Percentiles rank a stretch among this genome's conserved stretches.
Evolutionary conservation across 1,139 yeast species (phyloP).

Genomic region (Geotrichum klebahnii): DNA sequence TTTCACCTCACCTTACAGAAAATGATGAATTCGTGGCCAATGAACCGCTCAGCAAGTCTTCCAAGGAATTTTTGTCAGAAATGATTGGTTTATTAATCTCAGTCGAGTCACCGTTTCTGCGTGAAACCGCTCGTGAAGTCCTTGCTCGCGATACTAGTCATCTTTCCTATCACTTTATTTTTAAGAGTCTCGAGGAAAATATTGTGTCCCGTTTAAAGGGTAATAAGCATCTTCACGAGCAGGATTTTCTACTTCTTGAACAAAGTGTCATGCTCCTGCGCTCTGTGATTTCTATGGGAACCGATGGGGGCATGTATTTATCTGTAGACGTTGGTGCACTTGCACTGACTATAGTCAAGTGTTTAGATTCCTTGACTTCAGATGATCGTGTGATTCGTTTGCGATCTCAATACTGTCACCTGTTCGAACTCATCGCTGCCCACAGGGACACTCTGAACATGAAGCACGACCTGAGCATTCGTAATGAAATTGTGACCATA

Average conservation of each 20-base stretch:
- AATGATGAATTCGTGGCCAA: slow-evolving; percentile 22
- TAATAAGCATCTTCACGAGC: slow-evolving; percentile 21
- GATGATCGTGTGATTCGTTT: slow-evolving; percentile 47
- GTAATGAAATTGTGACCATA: slow-evolving; percentile 59
- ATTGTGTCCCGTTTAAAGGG: slow-evolving; percentile 12
- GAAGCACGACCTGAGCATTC: slow-evolving; percentile 55
- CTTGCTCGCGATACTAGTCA: slow-evolving; percentile 47
- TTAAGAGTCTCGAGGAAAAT: slow-evolving; percentile 33
- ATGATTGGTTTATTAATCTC: slow-evolving; percentile 28
- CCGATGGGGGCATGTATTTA: slow-evolving; percentile 40
- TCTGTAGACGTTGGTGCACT: slow-evolving; percentile 43
- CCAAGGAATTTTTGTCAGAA: slow-evolving; percentile 27
- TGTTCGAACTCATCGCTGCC: slow-evolving; percentile 50
- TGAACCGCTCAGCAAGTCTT: slow-evolving; percentile 19
- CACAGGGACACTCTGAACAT: slow-evolving; percentile 36
- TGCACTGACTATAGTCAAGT: slow-evolving; percentile 39
- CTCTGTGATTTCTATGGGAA: slow-evolving; percentile 43
- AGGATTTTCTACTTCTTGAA: slow-evolving; percentile 40
- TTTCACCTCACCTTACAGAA: slow-evolving; percentile 30
- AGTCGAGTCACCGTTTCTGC: slow-evolving; percentile 30
- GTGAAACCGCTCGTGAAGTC: slow-evolving; percentile 50
- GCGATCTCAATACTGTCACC: slow-evolving; percentile 56
- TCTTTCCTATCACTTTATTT: slow-evolving; percentile 41
- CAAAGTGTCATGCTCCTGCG: slow-evolving; percentile 44
- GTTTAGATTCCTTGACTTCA: slow-evolving; percentile 41